Conservation (phyloP, 768 basidiomycete genomes). For the Cystobasidiopsis lactophilus region DNA sequence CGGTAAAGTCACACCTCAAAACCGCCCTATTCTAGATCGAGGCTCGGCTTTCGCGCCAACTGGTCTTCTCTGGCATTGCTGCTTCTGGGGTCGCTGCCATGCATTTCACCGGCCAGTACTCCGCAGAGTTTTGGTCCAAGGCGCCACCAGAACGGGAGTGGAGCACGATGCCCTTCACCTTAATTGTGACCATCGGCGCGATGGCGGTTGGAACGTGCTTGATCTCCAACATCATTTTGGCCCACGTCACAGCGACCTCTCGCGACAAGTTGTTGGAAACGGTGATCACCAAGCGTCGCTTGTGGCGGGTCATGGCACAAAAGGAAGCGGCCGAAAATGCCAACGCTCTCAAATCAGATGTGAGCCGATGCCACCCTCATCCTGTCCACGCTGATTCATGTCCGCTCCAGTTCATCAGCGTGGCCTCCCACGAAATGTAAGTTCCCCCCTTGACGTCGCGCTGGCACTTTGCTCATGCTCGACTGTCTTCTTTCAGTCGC, state of each 20-base stretch:
- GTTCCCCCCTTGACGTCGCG: background rate
- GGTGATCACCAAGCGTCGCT: background rate
- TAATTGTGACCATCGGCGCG: background rate
- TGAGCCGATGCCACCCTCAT: too few species aligned
- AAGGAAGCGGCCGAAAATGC: background rate
- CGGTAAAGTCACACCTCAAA: too few species aligned
- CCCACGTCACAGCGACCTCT: background rate
- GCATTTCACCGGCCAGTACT: background rate
- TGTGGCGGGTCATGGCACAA: background rate
- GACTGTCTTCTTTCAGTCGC: background rate
- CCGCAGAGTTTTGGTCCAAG: background rate
- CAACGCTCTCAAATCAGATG: background rate
- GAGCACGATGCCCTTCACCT: background rate
- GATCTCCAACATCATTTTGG: background rate
- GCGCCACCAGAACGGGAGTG: background rate
- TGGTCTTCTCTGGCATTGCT: background rate
- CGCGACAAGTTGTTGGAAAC: background rate
- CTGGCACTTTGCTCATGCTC: background rate
- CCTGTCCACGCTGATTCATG: too few species aligned
- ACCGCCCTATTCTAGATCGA: too few species aligned
- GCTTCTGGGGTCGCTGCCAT: background rate
- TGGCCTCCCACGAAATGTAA: constrained; percentile 1
- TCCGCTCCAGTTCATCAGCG: too few species aligned
- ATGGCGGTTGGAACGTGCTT: background rate
- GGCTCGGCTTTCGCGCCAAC: background rate